Evolutionary conservation across 345 rosid species (phyloP).

Genomic region (Salix suchowensis): DNA sequence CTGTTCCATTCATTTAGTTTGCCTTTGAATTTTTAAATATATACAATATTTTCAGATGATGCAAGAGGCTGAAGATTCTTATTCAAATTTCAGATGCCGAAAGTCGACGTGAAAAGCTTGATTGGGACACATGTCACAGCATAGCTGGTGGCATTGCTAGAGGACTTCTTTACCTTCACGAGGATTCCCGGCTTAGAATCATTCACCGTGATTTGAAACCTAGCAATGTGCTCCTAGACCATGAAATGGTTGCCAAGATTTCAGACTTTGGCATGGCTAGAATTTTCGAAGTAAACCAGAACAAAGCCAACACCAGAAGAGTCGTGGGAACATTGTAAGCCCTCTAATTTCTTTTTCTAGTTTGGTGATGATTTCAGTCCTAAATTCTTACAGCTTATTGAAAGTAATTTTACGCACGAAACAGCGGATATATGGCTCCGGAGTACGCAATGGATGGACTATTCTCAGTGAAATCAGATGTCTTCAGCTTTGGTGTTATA

Average conservation of each 20-base stretch:
- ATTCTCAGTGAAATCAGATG: conserved; percentile 27
- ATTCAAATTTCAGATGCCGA: neutral
- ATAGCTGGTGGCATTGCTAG: conserved; percentile 39
- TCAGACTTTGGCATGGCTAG: conserved; percentile 50
- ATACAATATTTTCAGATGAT: neutral
- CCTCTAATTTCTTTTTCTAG: neutral
- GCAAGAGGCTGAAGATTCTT: neutral
- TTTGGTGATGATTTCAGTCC: neutral
- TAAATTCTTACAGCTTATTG: neutral
- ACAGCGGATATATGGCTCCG: conserved; percentile 12
- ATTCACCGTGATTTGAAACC: conserved; percentile 49
- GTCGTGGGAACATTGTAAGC: conserved; percentile 33
- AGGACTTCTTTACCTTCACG: conserved; percentile 47
- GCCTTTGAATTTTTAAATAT: neutral
- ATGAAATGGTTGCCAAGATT: conserved; percentile 42
- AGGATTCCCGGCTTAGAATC: conserved; percentile 42
- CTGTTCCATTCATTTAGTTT: neutral
- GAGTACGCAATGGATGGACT: conserved; percentile 33
- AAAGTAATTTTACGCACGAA: neutral
- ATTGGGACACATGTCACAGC: conserved; percentile 10
- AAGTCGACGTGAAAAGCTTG: neutral
- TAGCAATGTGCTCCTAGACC: conserved; percentile 38
- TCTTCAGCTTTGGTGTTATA: conserved; percentile 31
- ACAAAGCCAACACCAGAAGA: conserved; percentile 20
- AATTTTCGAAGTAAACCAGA: conserved; percentile 22